Percentiles rank a stretch among this genome's conserved stretches.
Evolutionary conservation across 1,139 yeast species (phyloP).

Genomic region (Debaryomycetaceae sp.): DNA sequence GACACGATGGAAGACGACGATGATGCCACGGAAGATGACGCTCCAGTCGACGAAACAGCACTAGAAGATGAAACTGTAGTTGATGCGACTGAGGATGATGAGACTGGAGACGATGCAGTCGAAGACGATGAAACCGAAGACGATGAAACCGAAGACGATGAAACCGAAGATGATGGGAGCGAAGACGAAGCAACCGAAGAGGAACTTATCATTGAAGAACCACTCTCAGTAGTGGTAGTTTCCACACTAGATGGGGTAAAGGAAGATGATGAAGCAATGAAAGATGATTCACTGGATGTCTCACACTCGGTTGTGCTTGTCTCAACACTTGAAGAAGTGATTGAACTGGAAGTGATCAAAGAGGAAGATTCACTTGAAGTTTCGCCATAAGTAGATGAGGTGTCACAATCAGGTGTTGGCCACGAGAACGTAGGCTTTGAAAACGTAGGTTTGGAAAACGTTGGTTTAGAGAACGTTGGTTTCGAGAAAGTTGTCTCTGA

Average conservation of each 20-base stretch:
- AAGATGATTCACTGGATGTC: background rate
- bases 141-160: background rate
- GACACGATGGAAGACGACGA: background rate
- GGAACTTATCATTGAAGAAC: background rate
- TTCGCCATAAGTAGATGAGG: background rate
- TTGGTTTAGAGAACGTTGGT: too few species aligned
- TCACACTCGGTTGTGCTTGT: background rate
- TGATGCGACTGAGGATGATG: background rate
- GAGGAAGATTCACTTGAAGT: background rate
- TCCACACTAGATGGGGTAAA: too few species aligned
- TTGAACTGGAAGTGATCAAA: background rate
- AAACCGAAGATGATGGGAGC: background rate
- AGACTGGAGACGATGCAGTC: background rate
- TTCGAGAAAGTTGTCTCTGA: background rate
- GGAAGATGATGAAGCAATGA: background rate
- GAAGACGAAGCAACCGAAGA: background rate
- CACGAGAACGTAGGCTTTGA: background rate
- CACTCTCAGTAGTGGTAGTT: constrained; percentile 1
- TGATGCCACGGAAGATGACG: background rate
- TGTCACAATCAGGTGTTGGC: background rate
- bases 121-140: background rate
- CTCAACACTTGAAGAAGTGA: background rate
- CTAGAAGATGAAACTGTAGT: background rate
- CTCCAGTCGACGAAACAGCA: background rate
- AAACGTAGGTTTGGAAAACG: too few species aligned